Evolutionary conservation across 106 monocot genomes (phyloP).

Genomic region (Acanthochlamys bracteata): DNA sequence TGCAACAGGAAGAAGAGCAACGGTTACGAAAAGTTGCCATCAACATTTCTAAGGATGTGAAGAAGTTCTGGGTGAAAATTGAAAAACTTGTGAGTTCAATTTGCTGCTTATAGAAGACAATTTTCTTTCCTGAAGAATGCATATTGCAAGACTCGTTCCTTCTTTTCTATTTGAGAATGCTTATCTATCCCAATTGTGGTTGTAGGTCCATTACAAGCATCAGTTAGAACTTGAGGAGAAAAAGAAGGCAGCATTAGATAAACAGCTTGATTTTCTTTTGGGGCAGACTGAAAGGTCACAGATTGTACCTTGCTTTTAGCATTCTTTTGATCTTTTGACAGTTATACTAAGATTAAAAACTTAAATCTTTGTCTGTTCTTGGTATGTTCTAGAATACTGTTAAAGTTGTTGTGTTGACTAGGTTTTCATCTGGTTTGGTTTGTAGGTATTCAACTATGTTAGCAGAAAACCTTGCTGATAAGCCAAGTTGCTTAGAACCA

Average conservation of each 20-base stretch:
- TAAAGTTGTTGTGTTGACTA: too few species aligned
- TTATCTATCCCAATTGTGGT: constrained; percentile 3
- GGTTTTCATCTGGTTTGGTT: not conserved
- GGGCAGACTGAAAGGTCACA: constrained; percentile 99
- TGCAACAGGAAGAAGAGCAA: constrained; percentile 90
- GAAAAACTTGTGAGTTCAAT: constrained; percentile 75
- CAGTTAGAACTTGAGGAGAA: constrained; percentile 88
- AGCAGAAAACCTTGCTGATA: constrained; percentile 87
- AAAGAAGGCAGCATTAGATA: constrained; percentile 96
- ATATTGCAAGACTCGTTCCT: not conserved
- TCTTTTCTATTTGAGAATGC: not conserved
- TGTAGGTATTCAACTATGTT: constrained; percentile 93
- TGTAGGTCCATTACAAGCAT: constrained; percentile 91
- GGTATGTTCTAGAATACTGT: not conserved
- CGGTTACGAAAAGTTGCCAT: constrained; percentile 69
- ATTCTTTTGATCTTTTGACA: too few species aligned
- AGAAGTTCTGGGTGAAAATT: constrained; percentile 96
- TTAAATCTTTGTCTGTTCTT: not conserved
- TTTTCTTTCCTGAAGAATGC: not conserved
- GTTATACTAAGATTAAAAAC: too few species aligned
- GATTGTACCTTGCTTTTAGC: too few species aligned
- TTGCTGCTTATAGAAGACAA: too few species aligned
- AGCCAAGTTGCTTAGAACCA: constrained; percentile 16
- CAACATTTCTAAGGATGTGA: constrained; percentile 97
- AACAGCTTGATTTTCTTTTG: constrained; percentile 97